Evolutionary conservation across 2,329 filamentous ascomycete genomes (phyloP).

Genomic region (Fusarium sp.): DNA sequence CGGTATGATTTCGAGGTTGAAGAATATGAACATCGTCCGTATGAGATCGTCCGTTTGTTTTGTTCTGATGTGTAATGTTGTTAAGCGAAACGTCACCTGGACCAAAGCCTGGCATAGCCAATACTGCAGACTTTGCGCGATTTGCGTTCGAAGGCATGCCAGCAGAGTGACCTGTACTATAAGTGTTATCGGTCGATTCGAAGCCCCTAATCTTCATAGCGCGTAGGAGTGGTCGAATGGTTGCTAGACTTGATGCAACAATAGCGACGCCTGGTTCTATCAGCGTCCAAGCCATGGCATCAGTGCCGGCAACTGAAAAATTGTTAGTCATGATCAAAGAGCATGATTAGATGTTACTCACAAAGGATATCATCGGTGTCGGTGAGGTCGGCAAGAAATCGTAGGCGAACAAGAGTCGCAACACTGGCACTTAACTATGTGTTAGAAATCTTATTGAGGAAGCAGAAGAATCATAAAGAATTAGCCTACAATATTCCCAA

Average conservation of each 20-base stretch:
- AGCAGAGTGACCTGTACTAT: constrained; percentile 49
- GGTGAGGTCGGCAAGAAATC: constrained; percentile 61
- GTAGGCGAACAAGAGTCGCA: constrained; percentile 66
- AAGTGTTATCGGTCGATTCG: constrained; percentile 56
- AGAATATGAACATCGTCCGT: constrained; percentile 32
- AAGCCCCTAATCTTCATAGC: constrained; percentile 63
- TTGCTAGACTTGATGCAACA: constrained; percentile 66
- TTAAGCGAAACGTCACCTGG: constrained; percentile 56
- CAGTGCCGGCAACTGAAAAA: constrained; percentile 60
- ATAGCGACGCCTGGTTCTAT: constrained; percentile 69
- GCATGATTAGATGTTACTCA: constrained; percentile 45
- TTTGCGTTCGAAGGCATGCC: constrained; percentile 44
- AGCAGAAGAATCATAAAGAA: too few species aligned
- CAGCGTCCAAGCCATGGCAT: constrained; percentile 69
- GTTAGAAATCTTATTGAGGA: constrained; percentile 22
- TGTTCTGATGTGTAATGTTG: constrained; percentile 40
- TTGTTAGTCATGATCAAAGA: constrained; percentile 31
- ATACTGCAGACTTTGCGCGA: constrained; percentile 28
- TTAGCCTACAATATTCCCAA: constrained; percentile 63
- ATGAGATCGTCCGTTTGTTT: constrained; percentile 11
- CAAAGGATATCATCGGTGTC: constrained; percentile 63
- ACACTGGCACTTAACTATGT: constrained; percentile 60
- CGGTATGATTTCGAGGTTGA: constrained; percentile 37
- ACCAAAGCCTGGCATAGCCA: constrained; percentile 48
- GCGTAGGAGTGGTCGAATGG: constrained; percentile 67